Base-by-base conservation (phyloP, 2,329 filamentous ascomycete genomes). In the Alternaria arborescens region DNA sequence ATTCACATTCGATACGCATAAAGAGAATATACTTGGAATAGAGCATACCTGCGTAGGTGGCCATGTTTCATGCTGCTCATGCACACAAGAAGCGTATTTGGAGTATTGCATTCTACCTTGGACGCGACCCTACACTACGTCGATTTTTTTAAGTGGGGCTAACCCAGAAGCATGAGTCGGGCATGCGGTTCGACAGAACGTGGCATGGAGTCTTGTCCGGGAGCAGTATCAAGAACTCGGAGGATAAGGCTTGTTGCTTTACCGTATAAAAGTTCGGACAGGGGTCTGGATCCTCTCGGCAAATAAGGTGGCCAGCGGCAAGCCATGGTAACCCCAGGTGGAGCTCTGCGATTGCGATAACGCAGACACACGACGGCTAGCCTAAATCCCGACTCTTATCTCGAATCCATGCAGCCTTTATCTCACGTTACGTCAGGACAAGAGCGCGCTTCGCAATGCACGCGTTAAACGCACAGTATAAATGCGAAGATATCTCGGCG, bases 381-480 rank as follows among this genome's bases (percentile, higher is more conserved):
- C 44, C 55, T 56, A 54, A 50, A 38, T 12, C 47, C 47, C 41
- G 36, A 14, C 40, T 38, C 60, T 65, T 69, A 68, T 70, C 68
- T 66, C 46, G 43, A 62, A 51, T 36, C 48, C 57, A 59, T 24
- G 28, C 28, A 51, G 41, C 32, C 51, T 64, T 64, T 70, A 70
- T 73, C 69, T 71, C 12, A 30, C 40, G 22, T 71, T 71, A 71
- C 70, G 67, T 71, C 59, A 71, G 47, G 48, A 36, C 40, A 34
- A 44, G 52, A 32, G 14, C 47, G 30, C 12, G 47, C 47, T 52
- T 55, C 54, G 54, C 53, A 52, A 32, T 52, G 60, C 55, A 52
- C 44, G 55, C 58, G 57, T 53, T 53, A 60, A 61, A 57, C 58
- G 62, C 55, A 62, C 43, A 54, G 30, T 56, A 61, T 24, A 59